A percentile compares a stretch with the other conserved stretches of the same genome.
Conservation (phyloP, 2,329 filamentous ascomycete species). For the Ceratocystiopsis brevicomis region DNA sequence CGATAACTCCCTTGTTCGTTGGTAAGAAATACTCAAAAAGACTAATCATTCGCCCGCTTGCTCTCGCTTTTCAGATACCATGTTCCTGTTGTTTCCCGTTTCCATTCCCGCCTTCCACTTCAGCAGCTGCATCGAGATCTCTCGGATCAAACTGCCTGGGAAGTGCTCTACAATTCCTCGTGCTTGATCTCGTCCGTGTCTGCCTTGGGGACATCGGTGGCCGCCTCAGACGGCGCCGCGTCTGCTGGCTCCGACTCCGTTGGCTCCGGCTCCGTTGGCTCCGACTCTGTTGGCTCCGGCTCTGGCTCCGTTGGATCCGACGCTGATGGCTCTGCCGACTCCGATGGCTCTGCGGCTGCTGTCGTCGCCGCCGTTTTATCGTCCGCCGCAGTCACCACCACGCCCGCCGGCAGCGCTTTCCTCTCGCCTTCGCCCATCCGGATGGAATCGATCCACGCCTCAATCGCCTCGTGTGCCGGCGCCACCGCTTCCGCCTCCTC, state of each 20-base stretch:
- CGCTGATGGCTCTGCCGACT: background rate
- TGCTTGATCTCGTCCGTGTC: constrained; percentile 15
- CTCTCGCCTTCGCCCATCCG: constrained; percentile 74
- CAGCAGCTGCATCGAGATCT: too few species aligned
- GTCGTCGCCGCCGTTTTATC: constrained; percentile 17
- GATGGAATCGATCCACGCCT: constrained; percentile 81
- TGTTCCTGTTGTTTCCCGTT: background rate
- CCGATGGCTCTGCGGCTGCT: constrained; percentile 9
- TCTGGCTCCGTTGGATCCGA: constrained; percentile 7
- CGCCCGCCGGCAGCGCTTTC: constrained; percentile 47
- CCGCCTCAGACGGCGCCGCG: constrained; percentile 10
- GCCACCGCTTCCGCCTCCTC: constrained; percentile 13
- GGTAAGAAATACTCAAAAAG: too few species aligned
- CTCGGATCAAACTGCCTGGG: too few species aligned
- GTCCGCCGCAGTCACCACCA: constrained; percentile 27
- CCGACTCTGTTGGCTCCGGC: constrained; percentile 6
- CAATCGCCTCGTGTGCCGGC: constrained; percentile 43
- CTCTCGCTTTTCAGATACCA: too few species aligned
- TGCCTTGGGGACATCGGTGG: constrained; percentile 11
- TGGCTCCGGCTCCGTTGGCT: background rate
- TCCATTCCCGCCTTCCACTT: background rate
- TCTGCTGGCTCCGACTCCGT: constrained; percentile 5
- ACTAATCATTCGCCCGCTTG: too few species aligned
- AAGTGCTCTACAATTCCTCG: constrained; percentile 20
- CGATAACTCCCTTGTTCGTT: too few species aligned